Percentiles rank a stretch among this genome's conserved stretches.
Evolutionary conservation across 208 protist species (phyloP).

Genomic region (Trypanosoma scelopori): DNA sequence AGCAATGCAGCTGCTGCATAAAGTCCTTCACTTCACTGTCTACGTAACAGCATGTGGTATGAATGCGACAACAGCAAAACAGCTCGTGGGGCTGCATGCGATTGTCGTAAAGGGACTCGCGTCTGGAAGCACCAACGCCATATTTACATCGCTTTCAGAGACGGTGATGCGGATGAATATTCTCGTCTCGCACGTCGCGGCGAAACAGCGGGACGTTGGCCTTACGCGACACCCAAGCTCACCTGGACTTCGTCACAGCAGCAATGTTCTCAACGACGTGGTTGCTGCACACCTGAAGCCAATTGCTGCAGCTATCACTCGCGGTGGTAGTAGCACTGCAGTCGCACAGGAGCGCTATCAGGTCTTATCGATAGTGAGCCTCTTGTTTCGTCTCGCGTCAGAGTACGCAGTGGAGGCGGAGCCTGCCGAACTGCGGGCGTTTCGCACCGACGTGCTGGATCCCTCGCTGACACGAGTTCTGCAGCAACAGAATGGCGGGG

Average conservation of each 20-base stretch:
- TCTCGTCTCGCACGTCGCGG: slow-evolving; percentile 36
- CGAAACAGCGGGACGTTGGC: slow-evolving; percentile 34
- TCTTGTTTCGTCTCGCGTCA: slow-evolving; percentile 55
- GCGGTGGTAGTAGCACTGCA: slow-evolving; percentile 6
- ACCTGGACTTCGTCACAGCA: slow-evolving; percentile 37
- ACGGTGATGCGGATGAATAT: slow-evolving; percentile 56
- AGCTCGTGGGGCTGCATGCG: slow-evolving; percentile 62
- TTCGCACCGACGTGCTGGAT: slow-evolving; percentile 63
- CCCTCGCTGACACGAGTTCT: slow-evolving; percentile 54
- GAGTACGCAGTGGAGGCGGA: slow-evolving; percentile 62
- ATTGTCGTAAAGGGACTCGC: slow-evolving; percentile 35
- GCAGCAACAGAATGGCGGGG: slow-evolving; percentile 10
- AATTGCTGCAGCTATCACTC: slow-evolving; percentile 24
- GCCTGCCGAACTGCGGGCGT: slow-evolving; percentile 49
- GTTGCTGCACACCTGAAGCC: slow-evolving; percentile 57
- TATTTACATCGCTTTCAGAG: slow-evolving; percentile 24
- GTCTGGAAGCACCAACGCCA: background rate
- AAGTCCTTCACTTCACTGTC: slow-evolving; percentile 40
- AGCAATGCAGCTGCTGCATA: slow-evolving; percentile 27
- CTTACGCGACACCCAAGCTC: slow-evolving; percentile 40
- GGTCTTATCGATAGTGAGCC: slow-evolving; percentile 54
- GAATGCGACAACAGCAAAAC: slow-evolving; percentile 37
- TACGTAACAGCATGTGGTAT: slow-evolving; percentile 38
- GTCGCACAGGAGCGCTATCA: slow-evolving; percentile 39
- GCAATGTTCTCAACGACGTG: slow-evolving; percentile 54